phyloP scores from a whole-genome alignment of 805 yeast species.

The Teunomyces stri region DNA sequence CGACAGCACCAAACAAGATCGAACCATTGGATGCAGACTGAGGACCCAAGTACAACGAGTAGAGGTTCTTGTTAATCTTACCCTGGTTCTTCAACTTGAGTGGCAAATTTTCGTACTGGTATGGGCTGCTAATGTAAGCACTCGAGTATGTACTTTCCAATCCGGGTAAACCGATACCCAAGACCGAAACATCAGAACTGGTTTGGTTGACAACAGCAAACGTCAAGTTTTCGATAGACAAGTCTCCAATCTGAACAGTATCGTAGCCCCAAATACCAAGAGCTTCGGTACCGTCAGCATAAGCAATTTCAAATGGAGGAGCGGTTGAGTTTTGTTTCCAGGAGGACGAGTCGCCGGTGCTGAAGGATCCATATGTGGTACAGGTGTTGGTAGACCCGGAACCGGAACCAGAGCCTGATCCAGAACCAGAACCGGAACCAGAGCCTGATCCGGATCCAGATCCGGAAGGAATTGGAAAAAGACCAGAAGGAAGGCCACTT shows the following conservation, averaged over 20 bases:
- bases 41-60: slow-evolving; percentile 36
- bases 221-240: slow-evolving; percentile 49
- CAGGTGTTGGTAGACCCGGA: slow-evolving; percentile 32
- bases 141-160: slow-evolving; percentile 56
- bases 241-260: slow-evolving; percentile 49
- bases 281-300: slow-evolving; percentile 51
- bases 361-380: slow-evolving; percentile 48
- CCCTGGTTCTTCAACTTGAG: slow-evolving; percentile 32
- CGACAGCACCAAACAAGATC: slow-evolving; percentile 44
- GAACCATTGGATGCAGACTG: slow-evolving; percentile 26
- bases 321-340: slow-evolving; percentile 42
- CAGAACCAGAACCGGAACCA: background rate
- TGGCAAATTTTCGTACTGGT: slow-evolving; percentile 40
- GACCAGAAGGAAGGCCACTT: slow-evolving; percentile 2
- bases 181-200: slow-evolving; percentile 48
- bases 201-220: slow-evolving; percentile 68
- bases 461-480: background rate
- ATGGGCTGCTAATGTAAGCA: slow-evolving; percentile 10
- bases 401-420: slow-evolving; percentile 4
- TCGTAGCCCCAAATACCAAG: slow-evolving; percentile 62
- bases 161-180: slow-evolving; percentile 70
- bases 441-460: slow-evolving; percentile 6
- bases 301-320: slow-evolving; percentile 39
- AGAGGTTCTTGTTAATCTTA: slow-evolving; percentile 29
- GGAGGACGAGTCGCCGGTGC: slow-evolving; percentile 35